Evolutionary conservation across 306 rosid species (phyloP).

Genomic region (Castanea sativa): DNA sequence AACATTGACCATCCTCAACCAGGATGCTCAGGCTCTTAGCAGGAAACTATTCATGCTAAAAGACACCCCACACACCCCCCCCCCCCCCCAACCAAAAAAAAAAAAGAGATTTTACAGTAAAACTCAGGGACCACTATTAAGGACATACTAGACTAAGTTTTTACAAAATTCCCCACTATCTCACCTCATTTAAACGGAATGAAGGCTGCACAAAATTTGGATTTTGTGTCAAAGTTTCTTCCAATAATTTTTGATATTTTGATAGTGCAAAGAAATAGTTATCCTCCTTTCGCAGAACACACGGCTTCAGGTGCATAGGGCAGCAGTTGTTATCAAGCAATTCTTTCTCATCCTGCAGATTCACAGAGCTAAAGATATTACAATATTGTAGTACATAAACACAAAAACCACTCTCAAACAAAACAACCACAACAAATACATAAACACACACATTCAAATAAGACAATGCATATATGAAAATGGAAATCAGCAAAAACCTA

Average conservation of each 20-base stretch:
- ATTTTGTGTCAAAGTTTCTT: slow-evolving; percentile 64
- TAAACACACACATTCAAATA: no score
- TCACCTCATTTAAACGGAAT: slow-evolving; percentile 80
- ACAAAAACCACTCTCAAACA: slow-evolving; percentile 13
- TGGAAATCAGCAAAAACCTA: not conserved
- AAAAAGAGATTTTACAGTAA: not conserved
- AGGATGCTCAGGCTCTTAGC: not conserved
- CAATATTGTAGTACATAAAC: slow-evolving; percentile 11
- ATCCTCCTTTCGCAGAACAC: slow-evolving; percentile 88
- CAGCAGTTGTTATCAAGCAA: slow-evolving; percentile 77
- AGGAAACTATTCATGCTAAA: not conserved
- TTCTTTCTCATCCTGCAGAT: slow-evolving; percentile 84
- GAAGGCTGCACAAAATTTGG: slow-evolving; percentile 85
- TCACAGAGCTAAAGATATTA: slow-evolving; percentile 10
- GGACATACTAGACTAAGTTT: not conserved
- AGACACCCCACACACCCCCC: not conserved
- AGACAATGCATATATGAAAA: no score
- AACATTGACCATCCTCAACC: not conserved
- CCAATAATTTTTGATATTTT: slow-evolving; percentile 72
- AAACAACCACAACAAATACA: not conserved
- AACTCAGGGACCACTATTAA: not conserved
- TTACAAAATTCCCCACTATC: not conserved
- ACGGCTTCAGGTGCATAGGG: slow-evolving; percentile 86
- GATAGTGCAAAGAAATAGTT: slow-evolving; percentile 90
- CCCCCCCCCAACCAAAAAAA: no score